Percentiles rank a stretch among this genome's conserved stretches.
Evolutionary conservation across 164 flowering plant species (phyloP).

Genomic region (Vitis rotundifolia): DNA sequence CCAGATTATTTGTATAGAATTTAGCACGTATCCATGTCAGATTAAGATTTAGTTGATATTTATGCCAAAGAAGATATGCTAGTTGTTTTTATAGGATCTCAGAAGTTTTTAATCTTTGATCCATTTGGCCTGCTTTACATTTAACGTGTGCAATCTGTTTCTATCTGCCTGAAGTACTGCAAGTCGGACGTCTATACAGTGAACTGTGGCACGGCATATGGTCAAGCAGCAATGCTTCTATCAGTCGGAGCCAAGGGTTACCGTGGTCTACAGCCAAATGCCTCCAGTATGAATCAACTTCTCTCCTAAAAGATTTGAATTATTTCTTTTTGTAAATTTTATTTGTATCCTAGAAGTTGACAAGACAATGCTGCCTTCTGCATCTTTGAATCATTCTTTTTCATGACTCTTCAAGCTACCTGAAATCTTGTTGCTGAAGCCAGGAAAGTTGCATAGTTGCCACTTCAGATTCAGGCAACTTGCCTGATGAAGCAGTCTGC

Average conservation of each 20-base stretch:
- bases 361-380: neutral
- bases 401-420: too few relatives aligned
- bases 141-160: neutral
- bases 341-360: neutral
- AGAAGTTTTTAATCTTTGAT: neutral
- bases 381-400: neutral
- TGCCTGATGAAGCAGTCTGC: too few relatives aligned
- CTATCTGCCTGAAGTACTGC: conserved; percentile 46
- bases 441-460: too few relatives aligned
- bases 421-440: too few relatives aligned
- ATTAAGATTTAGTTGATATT: too few relatives aligned
- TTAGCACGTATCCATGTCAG: too few relatives aligned
- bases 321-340: neutral
- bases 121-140: conserved; percentile 1
- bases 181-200: conserved; percentile 73
- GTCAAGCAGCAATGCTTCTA: conserved; percentile 97
- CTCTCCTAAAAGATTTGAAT: neutral
- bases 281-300: conserved; percentile 56
- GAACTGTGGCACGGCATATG: conserved; percentile 80
- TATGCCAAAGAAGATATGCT: too few relatives aligned
- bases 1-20: neutral
- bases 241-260: conserved; percentile 78
- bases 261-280: conserved; percentile 72
- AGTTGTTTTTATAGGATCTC: too few relatives aligned
- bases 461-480: too few relatives aligned